phyloP scores from a whole-genome alignment of 345 rosid species.

The Moringa oleifera region DNA sequence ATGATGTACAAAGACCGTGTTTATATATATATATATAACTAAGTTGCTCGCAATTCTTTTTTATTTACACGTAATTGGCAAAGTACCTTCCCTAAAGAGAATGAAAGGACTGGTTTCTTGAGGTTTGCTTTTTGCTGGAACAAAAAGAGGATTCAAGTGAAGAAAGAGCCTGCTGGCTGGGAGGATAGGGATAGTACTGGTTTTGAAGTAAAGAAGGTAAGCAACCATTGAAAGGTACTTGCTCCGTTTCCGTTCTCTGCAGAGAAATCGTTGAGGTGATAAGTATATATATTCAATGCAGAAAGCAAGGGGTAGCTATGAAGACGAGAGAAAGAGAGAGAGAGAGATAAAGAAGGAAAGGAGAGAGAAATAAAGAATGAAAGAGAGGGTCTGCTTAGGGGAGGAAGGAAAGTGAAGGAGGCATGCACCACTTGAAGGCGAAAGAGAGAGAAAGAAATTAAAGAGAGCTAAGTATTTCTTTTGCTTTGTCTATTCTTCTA shows the following conservation, averaged over 20 bases:
- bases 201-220: slow-evolving; percentile 13
- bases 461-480: not conserved
- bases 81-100: too few species aligned
- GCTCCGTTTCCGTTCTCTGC: not conserved
- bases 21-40: too few species aligned
- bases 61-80: too few species aligned
- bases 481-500: not conserved
- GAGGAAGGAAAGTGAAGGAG: not conserved
- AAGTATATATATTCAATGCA: not conserved
- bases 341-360: not conserved
- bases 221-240: not conserved
- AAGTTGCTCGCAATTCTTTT: too few species aligned
- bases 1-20: too few species aligned
- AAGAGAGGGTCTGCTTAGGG: not conserved
- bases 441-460: not conserved
- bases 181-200: not conserved
- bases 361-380: too few species aligned
- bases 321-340: not conserved
- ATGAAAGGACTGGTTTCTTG: too few species aligned
- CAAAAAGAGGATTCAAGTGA: too few species aligned
- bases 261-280: not conserved
- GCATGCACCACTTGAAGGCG: not conserved
- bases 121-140: too few species aligned
- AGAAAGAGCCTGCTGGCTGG: too few species aligned
- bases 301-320: not conserved